phyloP scores from a whole-genome alignment of 768 basidiomycete genomes.

The Butyriboletus loyo region DNA sequence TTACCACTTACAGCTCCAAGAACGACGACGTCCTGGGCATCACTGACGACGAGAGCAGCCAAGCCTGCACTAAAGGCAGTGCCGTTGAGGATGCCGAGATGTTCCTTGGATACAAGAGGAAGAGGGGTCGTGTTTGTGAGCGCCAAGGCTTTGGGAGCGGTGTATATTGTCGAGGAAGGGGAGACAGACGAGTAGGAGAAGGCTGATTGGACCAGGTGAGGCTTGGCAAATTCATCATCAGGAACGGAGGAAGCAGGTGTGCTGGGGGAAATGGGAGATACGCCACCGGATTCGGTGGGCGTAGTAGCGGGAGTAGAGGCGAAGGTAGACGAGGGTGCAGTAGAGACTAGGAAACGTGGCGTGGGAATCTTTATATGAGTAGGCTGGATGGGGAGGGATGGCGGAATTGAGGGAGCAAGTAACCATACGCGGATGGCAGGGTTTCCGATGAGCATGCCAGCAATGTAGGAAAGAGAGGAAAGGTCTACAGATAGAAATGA shows the following conservation, averaged over 20 bases:
- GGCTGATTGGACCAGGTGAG: background rate
- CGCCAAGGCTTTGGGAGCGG: slow-evolving; percentile 49
- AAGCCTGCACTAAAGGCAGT: slow-evolving; percentile 82
- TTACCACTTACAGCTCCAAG: slow-evolving; percentile 39
- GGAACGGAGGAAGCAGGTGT: slow-evolving; percentile 27
- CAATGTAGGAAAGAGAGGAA: slow-evolving; percentile 80
- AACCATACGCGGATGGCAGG: slow-evolving; percentile 71
- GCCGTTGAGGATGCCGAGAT: slow-evolving; percentile 79
- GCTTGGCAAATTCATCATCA: slow-evolving; percentile 21
- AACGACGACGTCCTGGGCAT: slow-evolving; percentile 64
- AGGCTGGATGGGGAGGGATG: background rate
- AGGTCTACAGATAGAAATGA: slow-evolving; percentile 44
- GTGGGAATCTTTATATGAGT: slow-evolving; percentile 14
- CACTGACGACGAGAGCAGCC: slow-evolving; percentile 69
- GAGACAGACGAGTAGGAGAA: background rate
- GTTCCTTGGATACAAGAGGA: slow-evolving; percentile 70
- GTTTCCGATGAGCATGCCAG: slow-evolving; percentile 76
- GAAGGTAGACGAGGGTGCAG: background rate
- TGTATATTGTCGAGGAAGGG: slow-evolving; percentile 7
- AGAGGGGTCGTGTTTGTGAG: slow-evolving; percentile 63
- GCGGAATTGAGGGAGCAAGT: slow-evolving; percentile 30
- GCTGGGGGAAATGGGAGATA: slow-evolving; percentile 44
- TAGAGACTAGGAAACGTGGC: slow-evolving; percentile 6
- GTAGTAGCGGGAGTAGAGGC: slow-evolving; percentile 21
- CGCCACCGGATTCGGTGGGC: slow-evolving; percentile 33